These are phyloP conservation scores for Ustilago loliicola DNA, from an alignment of 1,284 basidiomycete genomes.

Conservation along the genomic window DNA sequence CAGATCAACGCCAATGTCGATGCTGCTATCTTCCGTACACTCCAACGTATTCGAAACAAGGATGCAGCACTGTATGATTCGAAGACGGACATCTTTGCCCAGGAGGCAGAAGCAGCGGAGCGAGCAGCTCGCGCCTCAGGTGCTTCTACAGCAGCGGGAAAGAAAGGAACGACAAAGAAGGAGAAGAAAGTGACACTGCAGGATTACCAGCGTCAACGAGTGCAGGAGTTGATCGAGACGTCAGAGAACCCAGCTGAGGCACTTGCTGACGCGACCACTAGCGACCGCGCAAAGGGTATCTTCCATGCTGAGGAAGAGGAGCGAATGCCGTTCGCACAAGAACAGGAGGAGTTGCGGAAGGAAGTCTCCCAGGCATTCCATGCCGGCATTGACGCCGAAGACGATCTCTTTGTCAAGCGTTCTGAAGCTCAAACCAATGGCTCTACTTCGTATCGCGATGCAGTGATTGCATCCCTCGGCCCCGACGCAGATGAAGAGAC, in stretches of 20 bases:
- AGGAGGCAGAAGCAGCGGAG: conserved; percentile 42
- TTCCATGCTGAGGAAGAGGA: conserved; percentile 74
- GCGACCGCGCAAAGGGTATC: conserved; percentile 25
- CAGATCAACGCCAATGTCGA: conserved; percentile 94
- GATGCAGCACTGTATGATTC: conserved; percentile 87
- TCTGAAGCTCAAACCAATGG: conserved; percentile 84
- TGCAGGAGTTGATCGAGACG: conserved; percentile 65
- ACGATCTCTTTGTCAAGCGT: conserved; percentile 76
- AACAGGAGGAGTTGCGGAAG: conserved; percentile 80
- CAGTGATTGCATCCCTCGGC: conserved; percentile 85
- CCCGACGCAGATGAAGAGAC: conserved; percentile 75
- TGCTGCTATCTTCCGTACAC: conserved; percentile 91
- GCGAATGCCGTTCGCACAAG: conserved; percentile 80
- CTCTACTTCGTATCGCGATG: conserved; percentile 81
- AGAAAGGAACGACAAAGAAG: conserved; percentile 36
- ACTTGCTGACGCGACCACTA: conserved; percentile 64
- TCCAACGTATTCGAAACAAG: conserved; percentile 85
- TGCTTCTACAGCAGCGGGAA: conserved; percentile 10
- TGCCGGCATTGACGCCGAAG: conserved; percentile 73
- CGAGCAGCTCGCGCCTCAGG: conserved; percentile 33
- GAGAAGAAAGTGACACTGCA: conserved; percentile 66
- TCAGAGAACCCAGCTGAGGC: conserved; percentile 64
- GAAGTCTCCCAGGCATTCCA: conserved; percentile 87
- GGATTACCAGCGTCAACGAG: conserved; percentile 66
- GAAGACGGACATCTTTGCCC: conserved; percentile 65